Evolutionary conservation across 140 eudicot genomes (phyloP), one percentile per base, ranked within the genome.

Genomic region (Cichorium intybus): DNA sequence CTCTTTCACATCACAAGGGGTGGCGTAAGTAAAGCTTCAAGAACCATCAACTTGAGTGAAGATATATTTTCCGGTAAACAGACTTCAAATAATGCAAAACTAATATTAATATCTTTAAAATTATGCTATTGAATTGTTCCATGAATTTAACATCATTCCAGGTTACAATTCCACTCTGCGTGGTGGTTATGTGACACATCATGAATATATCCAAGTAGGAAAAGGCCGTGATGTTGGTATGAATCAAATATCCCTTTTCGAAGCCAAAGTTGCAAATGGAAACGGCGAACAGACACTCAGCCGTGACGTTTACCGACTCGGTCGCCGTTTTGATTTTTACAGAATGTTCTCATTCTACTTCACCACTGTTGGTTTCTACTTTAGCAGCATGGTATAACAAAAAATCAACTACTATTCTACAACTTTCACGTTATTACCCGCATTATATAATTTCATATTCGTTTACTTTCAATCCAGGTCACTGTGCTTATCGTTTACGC

Each of bases 251-350:
- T 93, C 99, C 14, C 90, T 58, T 24, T 93, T 93, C 60, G 99
- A 93, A 82, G 99, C 99, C 49, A 93, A 93, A 67, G 99, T 93
- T 73, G 95, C 99, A 33, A 93, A 88, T 26, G 99, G 99, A 69
- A 93, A 93, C 56, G 99, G 99, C 60, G 99, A 93, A 76, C 99
- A 93, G 67, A 93, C 99, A 69, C 97, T 93, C 9, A 88, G 99
- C 75, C 93, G 99, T 70, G 99, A 93, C 72, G 93, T 93, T 65
- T 88, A 85, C 70, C 78, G 99, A 51, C 97, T 93, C 63, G 99
- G 99, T 55, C 95, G 97, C 20, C 93, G 95, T 23, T 93, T 93
- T 84, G 99, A 93, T 69, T 93, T 93, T 75, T 93, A 78, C 63
- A 76, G 99, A 62, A 93, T 93, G 99, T 55, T 93, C 47, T 93